Base-by-base conservation (phyloP, 2,329 filamentous ascomycete species). In the Cylindrodendrum hubeiense region DNA sequence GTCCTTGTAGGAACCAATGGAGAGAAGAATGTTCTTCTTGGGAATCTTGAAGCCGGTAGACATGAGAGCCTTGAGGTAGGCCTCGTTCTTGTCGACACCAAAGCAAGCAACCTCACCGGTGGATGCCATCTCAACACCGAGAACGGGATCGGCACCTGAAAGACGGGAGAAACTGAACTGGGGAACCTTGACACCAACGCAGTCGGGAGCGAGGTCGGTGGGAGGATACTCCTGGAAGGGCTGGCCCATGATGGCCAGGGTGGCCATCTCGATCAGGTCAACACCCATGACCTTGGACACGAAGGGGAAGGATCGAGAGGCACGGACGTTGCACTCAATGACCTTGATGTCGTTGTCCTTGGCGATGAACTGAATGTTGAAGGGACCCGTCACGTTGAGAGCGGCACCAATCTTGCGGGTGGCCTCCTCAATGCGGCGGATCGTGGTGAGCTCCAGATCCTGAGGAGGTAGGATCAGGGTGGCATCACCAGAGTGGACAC, bases 281-380 rank as follows among this genome's bases (percentile, higher is more conserved):
- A 98, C 93, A 55, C 95, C 95, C 93, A 97, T 98, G 71, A 97
- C 94, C 86, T 99, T 99, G 70, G 95, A 98, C 17, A 98, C 95
- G 77, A 99, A 99, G 67, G 96, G 96, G 87, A 98, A 98, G 1
- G 95, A 98, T 70, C 96, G 89, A 49, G 96, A 98, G 17, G 96
- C 96, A 68, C 96, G 91, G 66, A 98, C 96, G 76, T 99, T 99
- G 83, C 96, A 98, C 83, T 99, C 96, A 70, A 99, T 99, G 71
- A 99, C 96, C 86, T 98, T 98, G 86, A 99, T 98, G 72, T 98
- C 95, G 79, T 98, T 98, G 80, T 98, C 95, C 85, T 98, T 98
- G 75, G 96, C 96, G 75, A 99, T 99, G 84, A 99, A 98, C 79
- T 99, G 96, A 69, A 99, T 99, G 83, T 99, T 99, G 88, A 92